phyloP scores from a whole-genome alignment of 768 basidiomycete genomes.

The Lactarius tabidus region DNA sequence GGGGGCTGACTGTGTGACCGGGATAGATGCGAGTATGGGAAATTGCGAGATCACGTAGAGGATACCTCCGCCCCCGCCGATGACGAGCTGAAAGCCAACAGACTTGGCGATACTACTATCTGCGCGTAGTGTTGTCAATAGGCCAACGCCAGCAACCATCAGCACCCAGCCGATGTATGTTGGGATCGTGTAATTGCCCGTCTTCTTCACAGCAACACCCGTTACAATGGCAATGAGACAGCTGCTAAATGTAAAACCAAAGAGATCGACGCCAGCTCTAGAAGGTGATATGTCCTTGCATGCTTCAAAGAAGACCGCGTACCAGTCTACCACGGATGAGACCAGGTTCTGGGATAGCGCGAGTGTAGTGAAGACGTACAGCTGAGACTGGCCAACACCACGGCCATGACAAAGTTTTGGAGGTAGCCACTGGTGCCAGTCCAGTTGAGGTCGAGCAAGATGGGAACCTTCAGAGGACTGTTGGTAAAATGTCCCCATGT shows the following conservation, averaged over 20 bases:
- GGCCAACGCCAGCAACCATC: conserved; percentile 34
- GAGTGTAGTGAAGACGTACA: conserved; percentile 2
- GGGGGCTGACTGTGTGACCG: conserved; percentile 31
- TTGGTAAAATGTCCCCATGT: neutral
- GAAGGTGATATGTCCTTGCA: conserved; percentile 38
- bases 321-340: conserved; percentile 34
- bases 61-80: conserved; percentile 35
- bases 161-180: conserved; percentile 38
- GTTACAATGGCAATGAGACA: conserved; percentile 39
- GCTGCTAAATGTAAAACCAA: conserved; percentile 37
- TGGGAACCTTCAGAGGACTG: conserved; percentile 31
- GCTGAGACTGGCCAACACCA: conserved; percentile 27
- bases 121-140: conserved; percentile 33
- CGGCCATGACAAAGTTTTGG: conserved; percentile 32
- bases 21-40: conserved; percentile 37
- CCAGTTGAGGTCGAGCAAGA: conserved; percentile 32
- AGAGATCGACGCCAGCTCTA: conserved; percentile 34
- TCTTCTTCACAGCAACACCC: conserved; percentile 36
- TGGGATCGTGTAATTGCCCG: conserved; percentile 37
- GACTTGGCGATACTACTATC: conserved; percentile 22
- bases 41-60: conserved; percentile 33
- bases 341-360: neutral
- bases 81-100: conserved; percentile 28
- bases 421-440: conserved; percentile 36
- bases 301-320: conserved; percentile 39